phyloP scores from a whole-genome alignment of 306 rosid genomes.

The Echinosophora koreensis region DNA sequence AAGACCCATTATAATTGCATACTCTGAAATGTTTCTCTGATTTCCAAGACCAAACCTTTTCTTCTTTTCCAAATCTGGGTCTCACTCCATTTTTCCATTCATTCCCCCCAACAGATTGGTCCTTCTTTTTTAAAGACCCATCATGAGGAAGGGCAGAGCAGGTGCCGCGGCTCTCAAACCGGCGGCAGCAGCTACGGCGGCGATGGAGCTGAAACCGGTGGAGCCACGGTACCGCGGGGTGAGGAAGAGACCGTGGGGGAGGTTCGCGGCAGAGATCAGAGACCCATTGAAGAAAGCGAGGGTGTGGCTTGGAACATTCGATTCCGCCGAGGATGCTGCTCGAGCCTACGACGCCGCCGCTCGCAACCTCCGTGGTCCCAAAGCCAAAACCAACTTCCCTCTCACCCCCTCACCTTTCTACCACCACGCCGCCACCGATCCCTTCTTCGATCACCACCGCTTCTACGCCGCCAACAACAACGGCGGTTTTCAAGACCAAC shows the following conservation, averaged over 20 bases:
- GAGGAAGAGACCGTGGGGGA: constrained; percentile 87
- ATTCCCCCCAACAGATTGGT: neutral
- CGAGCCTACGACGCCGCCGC: constrained; percentile 87
- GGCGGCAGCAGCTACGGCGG: constrained; percentile 20
- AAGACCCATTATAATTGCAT: neutral
- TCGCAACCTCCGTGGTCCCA: constrained; percentile 75
- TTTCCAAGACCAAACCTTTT: neutral
- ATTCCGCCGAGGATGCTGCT: constrained; percentile 87
- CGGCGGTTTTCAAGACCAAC: constrained; percentile 53
- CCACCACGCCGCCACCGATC: constrained; percentile 47
- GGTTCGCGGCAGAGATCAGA: constrained; percentile 93
- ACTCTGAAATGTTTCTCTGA: constrained; percentile 11
- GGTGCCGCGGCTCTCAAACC: constrained; percentile 30
- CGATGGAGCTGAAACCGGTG: neutral
- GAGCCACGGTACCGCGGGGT: constrained; percentile 81
- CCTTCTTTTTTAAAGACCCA: neutral
- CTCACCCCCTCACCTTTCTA: constrained; percentile 48
- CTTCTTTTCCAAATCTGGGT: neutral
- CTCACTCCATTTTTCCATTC: neutral
- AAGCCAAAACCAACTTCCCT: constrained; percentile 82
- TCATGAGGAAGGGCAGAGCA: constrained; percentile 72
- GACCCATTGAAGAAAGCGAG: constrained; percentile 86
- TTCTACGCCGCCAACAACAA: constrained; percentile 36
- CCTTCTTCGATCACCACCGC: constrained; percentile 52
- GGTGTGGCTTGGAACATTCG: constrained; percentile 90